Percentiles rank a stretch among this genome's conserved stretches.
Conservation (phyloP, 2,329 filamentous ascomycete species). For the Byssochlamys sp. region DNA sequence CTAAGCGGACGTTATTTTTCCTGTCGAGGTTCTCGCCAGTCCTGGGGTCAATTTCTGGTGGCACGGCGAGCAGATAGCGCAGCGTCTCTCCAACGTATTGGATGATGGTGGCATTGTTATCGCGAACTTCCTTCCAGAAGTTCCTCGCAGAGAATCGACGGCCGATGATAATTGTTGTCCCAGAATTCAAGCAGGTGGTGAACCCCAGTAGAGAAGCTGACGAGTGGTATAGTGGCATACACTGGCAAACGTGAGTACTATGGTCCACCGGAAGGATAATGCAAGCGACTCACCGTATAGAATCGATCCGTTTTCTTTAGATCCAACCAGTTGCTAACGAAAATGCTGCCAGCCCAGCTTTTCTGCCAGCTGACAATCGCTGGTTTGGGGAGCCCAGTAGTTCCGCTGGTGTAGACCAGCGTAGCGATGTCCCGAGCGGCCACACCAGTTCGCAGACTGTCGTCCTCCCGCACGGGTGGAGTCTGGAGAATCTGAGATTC, state of each 20-base stretch:
- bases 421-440: conserved; percentile 52
- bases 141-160: conserved; percentile 66
- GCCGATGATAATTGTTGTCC: conserved; percentile 61
- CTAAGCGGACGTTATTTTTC: conserved; percentile 61
- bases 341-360: conserved; percentile 43
- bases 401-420: conserved; percentile 78
- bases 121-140: conserved; percentile 70
- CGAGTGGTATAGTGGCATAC: conserved; percentile 83
- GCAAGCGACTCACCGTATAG: conserved; percentile 53
- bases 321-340: conserved; percentile 48
- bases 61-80: conserved; percentile 65
- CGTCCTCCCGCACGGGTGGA: conserved; percentile 48
- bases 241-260: conserved; percentile 35
- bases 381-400: conserved; percentile 73
- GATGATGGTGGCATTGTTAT: conserved; percentile 61
- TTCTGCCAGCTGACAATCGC: conserved; percentile 69
- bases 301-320: conserved; percentile 58
- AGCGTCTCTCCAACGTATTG: conserved; percentile 86
- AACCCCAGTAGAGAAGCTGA: conserved; percentile 66
- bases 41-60: conserved; percentile 50
- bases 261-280: background rate
- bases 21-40: conserved; percentile 62
- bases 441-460: conserved; percentile 46
- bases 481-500: conserved; percentile 46
- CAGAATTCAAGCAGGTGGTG: conserved; percentile 48